Evolutionary conservation across 495 filamentous ascomycete genomes (phyloP), one percentile per base, ranked within the genome.

Genomic region (Xanthoparmelia taractica): DNA sequence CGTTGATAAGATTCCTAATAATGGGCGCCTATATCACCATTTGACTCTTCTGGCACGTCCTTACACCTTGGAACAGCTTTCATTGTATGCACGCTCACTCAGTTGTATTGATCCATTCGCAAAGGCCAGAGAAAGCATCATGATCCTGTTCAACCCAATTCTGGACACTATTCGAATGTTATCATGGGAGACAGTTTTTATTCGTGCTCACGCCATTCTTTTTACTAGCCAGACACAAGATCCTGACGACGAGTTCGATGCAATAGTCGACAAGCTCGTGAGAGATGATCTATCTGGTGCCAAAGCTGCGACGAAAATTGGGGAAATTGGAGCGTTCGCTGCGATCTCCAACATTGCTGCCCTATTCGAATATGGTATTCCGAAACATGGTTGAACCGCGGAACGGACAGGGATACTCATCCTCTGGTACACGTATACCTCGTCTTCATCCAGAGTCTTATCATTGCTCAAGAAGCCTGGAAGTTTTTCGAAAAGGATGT

Each of bases 1-100:
- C 6, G 84, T 85, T 7, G 84, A 93, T 68, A 84, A 81, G 50
- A 82, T 76, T 38, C 87, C 90, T 0, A 78, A 80, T 8, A 81
- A 85, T 29, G 91, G 91, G 0, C 76, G 90, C 1, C 79, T 95
- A 13, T 90, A 94, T 60, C 91, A 96, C 71, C 90, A 95, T 71
- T 77, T 94, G 8, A 91, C 88, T 0, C 89, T 95, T n/a, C 75
- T 94, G 18, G 86, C 91, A 15, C 79, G 90, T 23, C 89, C 88
- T 0, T 87, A 90, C 70, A 77, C 82, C 7, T 66, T 91, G 0
- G 85, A 87, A 66, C 89, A 95, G 71, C 73, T 95, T 0, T 92
- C 85, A 65, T 87, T 86, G 68, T 95, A 93, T 71, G 77, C 76
- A 55, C 79, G 79, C 58, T 74, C 80, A 11, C 69, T 84, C 29